Percentiles rank a stretch among this genome's conserved stretches.
phyloP scores from a whole-genome alignment of 768 basidiomycete genomes.

The Phanerodontia chrysosporium region DNA sequence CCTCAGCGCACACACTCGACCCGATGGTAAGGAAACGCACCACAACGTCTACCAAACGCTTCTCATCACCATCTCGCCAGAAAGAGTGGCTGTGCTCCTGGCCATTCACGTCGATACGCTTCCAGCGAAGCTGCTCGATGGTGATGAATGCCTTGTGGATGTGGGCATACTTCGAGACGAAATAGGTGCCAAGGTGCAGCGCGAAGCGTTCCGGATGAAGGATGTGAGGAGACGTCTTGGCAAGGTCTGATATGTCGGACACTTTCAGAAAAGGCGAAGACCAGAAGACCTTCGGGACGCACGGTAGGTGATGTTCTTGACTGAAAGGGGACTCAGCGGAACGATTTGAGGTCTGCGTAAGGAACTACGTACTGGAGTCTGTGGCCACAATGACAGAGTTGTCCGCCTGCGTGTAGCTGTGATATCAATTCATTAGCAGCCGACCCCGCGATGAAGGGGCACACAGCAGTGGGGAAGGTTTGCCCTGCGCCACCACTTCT shows the following conservation, averaged over 20 bases:
- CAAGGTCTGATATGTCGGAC: slow-evolving; percentile 51
- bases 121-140: slow-evolving; percentile 81
- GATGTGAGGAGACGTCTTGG: slow-evolving; percentile 87
- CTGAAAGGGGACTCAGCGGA: slow-evolving; percentile 20
- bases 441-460: neutral
- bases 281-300: neutral
- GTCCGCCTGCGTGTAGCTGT: slow-evolving; percentile 83
- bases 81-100: slow-evolving; percentile 77
- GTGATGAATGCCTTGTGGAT: slow-evolving; percentile 66
- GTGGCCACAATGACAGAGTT: slow-evolving; percentile 88
- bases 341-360: too few relatives aligned
- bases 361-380: slow-evolving; percentile 83
- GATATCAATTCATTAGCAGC: neutral
- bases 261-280: neutral
- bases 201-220: slow-evolving; percentile 83
- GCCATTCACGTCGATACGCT: slow-evolving; percentile 52
- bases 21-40: slow-evolving; percentile 8
- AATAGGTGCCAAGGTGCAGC: slow-evolving; percentile 78
- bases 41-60: slow-evolving; percentile 43
- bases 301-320: slow-evolving; percentile 39
- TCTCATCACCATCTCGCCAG: slow-evolving; percentile 87
- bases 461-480: neutral
- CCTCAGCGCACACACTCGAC: slow-evolving; percentile 3
- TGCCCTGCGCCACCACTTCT: neutral
- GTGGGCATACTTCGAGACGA: slow-evolving; percentile 78